A percentile compares a stretch with the other conserved stretches of the same genome.
These are phyloP conservation scores for Oligophagozyma castellii DNA, from an alignment of 1,139 yeast species.

Conservation along the genomic window DNA sequence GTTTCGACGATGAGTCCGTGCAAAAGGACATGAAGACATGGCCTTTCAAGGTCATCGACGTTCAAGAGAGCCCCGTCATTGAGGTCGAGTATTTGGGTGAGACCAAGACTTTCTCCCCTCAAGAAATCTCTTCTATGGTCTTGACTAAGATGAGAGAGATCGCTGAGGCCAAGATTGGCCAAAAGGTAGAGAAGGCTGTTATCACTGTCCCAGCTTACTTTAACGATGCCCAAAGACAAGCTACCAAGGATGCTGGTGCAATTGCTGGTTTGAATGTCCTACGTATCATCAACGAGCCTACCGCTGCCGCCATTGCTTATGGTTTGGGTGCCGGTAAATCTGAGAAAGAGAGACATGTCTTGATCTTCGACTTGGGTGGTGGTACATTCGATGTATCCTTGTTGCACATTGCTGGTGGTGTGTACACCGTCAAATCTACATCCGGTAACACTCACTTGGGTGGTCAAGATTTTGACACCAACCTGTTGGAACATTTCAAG, in stretches of 20 bases:
- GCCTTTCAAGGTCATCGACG: constrained; percentile 60
- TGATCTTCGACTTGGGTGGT: constrained; percentile 91
- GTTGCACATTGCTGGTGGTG: constrained; percentile 96
- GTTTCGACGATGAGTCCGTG: constrained; percentile 61
- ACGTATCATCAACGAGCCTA: constrained; percentile 89
- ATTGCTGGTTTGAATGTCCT: constrained; percentile 85
- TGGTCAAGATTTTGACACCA: constrained; percentile 99
- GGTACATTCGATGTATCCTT: constrained; percentile 94
- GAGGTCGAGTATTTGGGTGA: constrained; percentile 59
- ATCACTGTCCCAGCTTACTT: constrained; percentile 94
- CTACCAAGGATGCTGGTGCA: constrained; percentile 90
- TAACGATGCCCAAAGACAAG: constrained; percentile 94
- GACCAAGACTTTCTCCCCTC: constrained; percentile 69
- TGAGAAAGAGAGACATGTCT: constrained; percentile 78
- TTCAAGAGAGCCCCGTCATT: constrained; percentile 69
- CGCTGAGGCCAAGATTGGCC: constrained; percentile 85
- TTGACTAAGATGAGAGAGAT: constrained; percentile 84
- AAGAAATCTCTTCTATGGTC: constrained; percentile 87
- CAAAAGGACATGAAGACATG: constrained; percentile 76
- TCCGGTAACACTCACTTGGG: constrained; percentile 99
- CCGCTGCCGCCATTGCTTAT: constrained; percentile 94
- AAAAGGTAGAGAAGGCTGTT: constrained; percentile 84
- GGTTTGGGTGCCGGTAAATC: constrained; percentile 88
- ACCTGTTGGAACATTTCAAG: constrained; percentile 87
- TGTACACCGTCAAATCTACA: constrained; percentile 97